Base-by-base conservation (phyloP, 2,329 filamentous ascomycete species). In the Clarireedia monteithiana region DNA sequence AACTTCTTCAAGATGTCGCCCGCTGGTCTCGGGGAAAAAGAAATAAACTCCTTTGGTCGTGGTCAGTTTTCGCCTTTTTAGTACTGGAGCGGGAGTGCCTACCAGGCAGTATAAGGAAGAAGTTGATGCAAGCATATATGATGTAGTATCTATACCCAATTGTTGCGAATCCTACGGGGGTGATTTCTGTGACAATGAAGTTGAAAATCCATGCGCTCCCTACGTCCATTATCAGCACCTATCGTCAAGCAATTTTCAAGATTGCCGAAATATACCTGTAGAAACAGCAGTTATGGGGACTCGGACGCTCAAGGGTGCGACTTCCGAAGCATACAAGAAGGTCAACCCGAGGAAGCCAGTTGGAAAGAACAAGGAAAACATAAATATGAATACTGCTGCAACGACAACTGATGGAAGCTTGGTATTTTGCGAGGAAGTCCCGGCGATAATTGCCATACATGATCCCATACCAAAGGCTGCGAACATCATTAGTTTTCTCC, bases 401-500 rank as follows among this genome's bases (percentile, higher is more conserved):
- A 66, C 62, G 23, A 69, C 66, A 4, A 67, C 70, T 1, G 68
- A 60, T 10, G 60, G 58, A 12, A 23, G 47, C n/a, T 53, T 42
- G 4, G 15, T 30, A 20, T 34, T 53, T 7, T 52, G 54, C 1
- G 48, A 47, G 17, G 65, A 66, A 27, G 60, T 63, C 40, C 66
- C 68, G 1, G 69, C 68, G 7, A 83, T 73, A 39, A 88, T 75
- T 1, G 81, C 78, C 86, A 89, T 89, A 47, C 81, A 84, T 2
- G 75, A 67, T 23, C 81, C 81, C 74, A 84, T 83, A 0, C 82
- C 82, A 30, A 78, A 71, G 0, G 82, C 81, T 50, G 85, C 86
- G 60, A 88, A 81, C 17, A 90, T 71, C 84, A 91, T 89, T 58
- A 90, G 77, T 65, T 81, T 80, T 17, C 86, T 78, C 27, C 87